Evolutionary conservation across 306 rosid species (phyloP), one percentile per base, ranked within the genome.

Genomic region (Lathyrus oleraceus): DNA sequence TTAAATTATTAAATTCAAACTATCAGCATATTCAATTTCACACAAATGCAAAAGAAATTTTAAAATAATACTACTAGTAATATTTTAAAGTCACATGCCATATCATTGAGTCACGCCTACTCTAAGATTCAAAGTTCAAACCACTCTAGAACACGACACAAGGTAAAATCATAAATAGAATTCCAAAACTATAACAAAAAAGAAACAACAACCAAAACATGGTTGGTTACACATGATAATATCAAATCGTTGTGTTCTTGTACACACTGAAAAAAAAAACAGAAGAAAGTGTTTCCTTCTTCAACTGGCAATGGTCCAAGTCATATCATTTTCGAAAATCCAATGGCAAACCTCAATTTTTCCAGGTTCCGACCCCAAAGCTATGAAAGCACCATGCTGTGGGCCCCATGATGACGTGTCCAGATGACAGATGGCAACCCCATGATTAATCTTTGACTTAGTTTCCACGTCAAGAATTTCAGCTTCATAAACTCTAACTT

Each of bases 341-440:
- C 83, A 79, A 6, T 74, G 79, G 27, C 83, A 74, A 11, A 79
- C 79, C 49, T 74, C 79, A 62, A 79, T 79, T 39, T 74, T 74
- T 1, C 83, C 83, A 4, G 83, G 83, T 23, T 48, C 60, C 1
- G 61, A 69, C 25, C 83, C 79, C 17, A 79, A 51, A 0, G 91
- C 91, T 71, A 82, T 38, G 74, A 90, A 93, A 3, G 98, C 98
- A 25, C 88, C 96, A 48, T 88, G 97, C 0, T 74, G 45, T 0
- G 88, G 84, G 17, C 87, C 81, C 97, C 97, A 91, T 0, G 93
- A 8, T 58, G 96, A 89, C 52, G 97, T 91, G 90, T 91, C 90
- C 0, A 89, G 14, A 16, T 91, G 96, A 78, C 97, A 91, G 21
- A 91, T 87, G 78, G 90, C 97, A 35, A 89, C 82, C 6, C 90